A percentile compares a stretch with the other conserved stretches of the same genome.
phyloP scores from a whole-genome alignment of 2,329 filamentous ascomycete genomes.

The Penicillium sp. region DNA sequence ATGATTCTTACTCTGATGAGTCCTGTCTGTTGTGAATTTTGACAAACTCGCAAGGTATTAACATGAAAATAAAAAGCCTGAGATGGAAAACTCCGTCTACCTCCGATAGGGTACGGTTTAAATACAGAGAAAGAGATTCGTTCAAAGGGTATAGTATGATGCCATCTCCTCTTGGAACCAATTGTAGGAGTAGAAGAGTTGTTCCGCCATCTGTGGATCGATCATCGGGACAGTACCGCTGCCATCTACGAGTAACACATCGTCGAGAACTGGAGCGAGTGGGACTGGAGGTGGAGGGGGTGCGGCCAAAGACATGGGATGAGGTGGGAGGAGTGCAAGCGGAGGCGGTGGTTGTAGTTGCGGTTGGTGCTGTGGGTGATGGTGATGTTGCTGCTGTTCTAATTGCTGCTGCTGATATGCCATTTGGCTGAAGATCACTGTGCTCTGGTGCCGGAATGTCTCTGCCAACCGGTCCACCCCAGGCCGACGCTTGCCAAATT shows the following conservation, averaged over 20 bases:
- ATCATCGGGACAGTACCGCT: slow-evolving; percentile 34
- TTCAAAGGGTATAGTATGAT: slow-evolving; percentile 40
- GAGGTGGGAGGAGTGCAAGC: slow-evolving; percentile 18
- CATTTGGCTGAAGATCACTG: slow-evolving; percentile 39
- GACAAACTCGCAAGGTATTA: background rate
- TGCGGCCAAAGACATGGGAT: slow-evolving; percentile 21
- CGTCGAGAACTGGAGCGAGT: slow-evolving; percentile 36
- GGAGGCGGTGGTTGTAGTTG: slow-evolving; percentile 8
- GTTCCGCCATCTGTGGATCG: slow-evolving; percentile 39
- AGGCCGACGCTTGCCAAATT: slow-evolving; percentile 40
- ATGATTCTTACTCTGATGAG: background rate
- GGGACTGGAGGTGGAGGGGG: slow-evolving; percentile 28
- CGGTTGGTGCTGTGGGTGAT: slow-evolving; percentile 19
- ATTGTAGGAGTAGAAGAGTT: slow-evolving; percentile 41
- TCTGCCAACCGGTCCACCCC: slow-evolving; percentile 40
- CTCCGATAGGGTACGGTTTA: background rate
- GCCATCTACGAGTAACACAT: slow-evolving; percentile 36
- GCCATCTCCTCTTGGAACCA: slow-evolving; percentile 44
- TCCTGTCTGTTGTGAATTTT: background rate
- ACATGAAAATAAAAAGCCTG: background rate
- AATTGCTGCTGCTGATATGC: slow-evolving; percentile 37
- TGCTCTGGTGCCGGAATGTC: slow-evolving; percentile 42
- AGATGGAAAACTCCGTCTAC: slow-evolving; percentile 7
- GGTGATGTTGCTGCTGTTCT: slow-evolving; percentile 23
- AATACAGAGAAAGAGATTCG: slow-evolving; percentile 12